Base-by-base conservation (phyloP, 2,329 filamentous ascomycete species). In the Phaeosphaeria sp. region DNA sequence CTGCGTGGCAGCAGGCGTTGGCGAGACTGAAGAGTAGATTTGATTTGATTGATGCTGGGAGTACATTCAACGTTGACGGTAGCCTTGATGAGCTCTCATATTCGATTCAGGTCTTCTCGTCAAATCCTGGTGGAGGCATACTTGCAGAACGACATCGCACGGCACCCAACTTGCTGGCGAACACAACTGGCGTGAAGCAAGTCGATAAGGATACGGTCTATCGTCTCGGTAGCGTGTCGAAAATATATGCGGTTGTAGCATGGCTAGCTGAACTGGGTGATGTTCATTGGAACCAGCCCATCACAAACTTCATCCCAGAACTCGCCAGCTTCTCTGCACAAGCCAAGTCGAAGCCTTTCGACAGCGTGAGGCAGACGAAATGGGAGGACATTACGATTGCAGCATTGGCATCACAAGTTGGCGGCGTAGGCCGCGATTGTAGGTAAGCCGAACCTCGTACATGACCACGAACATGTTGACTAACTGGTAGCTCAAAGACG, bases 181-280 rank as follows among this genome's bases (percentile, higher is more conserved):
- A 68, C 27, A 66, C 66, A 3, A 51, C 62, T 11, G 66, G 63
- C 6, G 66, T 67, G 41, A 67, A 55, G 27, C 17, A 50, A 36
- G 62, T 64, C 4, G 75, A 80, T 58, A 75, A 68, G n/a, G 64
- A 81, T 57, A 77, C 74, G 46, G 79, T 82, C 13, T 81, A 79
- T 61, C 76, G 78, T 15, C 62, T 81, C 6, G 80, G 79, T 1
- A 81, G 78, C 55, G 63, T 79, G 36, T 74, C 73, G 6, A 82
- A 80, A 46, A 66, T 78, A 4, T 67, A 79, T 54, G 77, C 78
- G 0, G 76, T 79, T 20, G 72, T 78, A 33, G 74, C 76, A 0
- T 76, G 74, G 1, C 65, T 82, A 21, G 62, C 78, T 0, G 65
- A 76, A 30, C 58, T 80, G 9, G 69, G 73, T 0, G 66, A 68